Conservation (phyloP, 2,329 filamentous ascomycete genomes). For the Orbilia blumenaviensis region DNA sequence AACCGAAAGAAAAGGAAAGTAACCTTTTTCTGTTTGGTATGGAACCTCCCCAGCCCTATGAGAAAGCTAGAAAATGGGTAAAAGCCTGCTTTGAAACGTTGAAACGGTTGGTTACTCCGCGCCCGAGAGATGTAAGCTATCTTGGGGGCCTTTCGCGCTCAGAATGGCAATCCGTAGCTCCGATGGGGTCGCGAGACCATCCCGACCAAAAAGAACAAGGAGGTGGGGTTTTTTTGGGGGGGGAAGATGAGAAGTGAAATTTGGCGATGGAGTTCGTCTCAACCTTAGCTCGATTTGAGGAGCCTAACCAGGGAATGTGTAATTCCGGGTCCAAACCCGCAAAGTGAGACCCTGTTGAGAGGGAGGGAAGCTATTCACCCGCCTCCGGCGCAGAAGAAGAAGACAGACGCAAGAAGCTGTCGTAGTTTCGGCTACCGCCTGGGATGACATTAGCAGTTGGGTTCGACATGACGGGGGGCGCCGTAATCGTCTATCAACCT, state of each 20-base stretch:
- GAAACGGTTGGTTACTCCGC: conserved; percentile 5
- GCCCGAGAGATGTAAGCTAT: background rate
- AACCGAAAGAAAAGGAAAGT: too few relatives aligned
- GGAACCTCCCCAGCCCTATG: conserved; percentile 25
- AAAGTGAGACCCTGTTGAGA: background rate
- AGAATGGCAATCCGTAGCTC: conserved; percentile 39
- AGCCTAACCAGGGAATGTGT: conserved; percentile 39
- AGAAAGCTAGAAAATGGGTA: background rate
- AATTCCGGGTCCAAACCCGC: conserved; percentile 18
- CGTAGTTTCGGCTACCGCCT: conserved; percentile 40
- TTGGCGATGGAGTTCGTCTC: background rate
- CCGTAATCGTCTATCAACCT: conserved; percentile 49
- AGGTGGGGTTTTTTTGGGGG: too few relatives aligned
- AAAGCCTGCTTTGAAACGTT: background rate
- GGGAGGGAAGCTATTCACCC: conserved; percentile 11
- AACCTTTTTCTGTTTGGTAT: background rate
- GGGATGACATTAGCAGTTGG: conserved; percentile 19
- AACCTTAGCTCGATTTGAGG: conserved; percentile 1
- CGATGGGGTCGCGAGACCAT: conserved; percentile 1
- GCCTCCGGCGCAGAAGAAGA: too few relatives aligned
- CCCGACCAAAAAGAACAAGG: background rate
- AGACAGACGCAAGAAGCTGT: conserved; percentile 43
- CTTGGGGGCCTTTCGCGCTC: background rate
- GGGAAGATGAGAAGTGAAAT: background rate
- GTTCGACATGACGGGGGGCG: conserved; percentile 20